Base-by-base conservation (phyloP, 805 yeast genomes). In the Saccharomycodes ludwigii region DNA sequence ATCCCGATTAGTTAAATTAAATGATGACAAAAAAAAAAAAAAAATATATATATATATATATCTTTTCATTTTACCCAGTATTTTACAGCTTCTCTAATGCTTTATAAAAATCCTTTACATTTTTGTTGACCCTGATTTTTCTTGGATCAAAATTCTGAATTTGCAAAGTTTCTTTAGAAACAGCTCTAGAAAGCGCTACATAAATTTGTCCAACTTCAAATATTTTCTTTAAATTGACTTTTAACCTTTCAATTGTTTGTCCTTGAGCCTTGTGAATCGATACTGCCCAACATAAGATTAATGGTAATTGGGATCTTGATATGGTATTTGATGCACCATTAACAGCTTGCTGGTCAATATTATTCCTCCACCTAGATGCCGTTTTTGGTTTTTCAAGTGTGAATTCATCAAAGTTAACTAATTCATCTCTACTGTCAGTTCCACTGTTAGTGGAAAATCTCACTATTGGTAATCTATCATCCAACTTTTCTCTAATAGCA, bases 231-330 rank as follows among this genome's bases (percentile, higher is more conserved):
- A 81, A 52, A 45, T 81, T 86, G 9, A 81, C 83, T 39, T 69
- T 71, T 3, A 81, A 74, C 39, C 82, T 53, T 25, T 70, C 73
- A 27, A 81, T 64, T 0, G 94, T 79, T 56, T 81, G 93, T 3
- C 94, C 94, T 50, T 81, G 94, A 0, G 91, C 72, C 49, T 81
- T 81, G 48, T 81, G 94, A 31, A 81, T 81, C 0, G 91, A 81
- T 42, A 81, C 52, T 0, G 93, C 85, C 91, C 91, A 81, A 16
- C 91, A 74, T 22, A 81, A 55, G 35, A 78, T 59, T 19, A 81
- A 57, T 1, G 94, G 94, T 3, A 79, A 42, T 47, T 81, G 94
- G 0, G 40, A 48, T 46, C 86, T 61, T 6, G 50, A 50, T 6
- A 65, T 32, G 11, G n/a, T n/a, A n/a, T n/a, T n/a, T n/a, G n/a